Evolutionary conservation across 345 rosid genomes (phyloP).

Genomic region (sweet orange (Citrus sinensis)): DNA sequence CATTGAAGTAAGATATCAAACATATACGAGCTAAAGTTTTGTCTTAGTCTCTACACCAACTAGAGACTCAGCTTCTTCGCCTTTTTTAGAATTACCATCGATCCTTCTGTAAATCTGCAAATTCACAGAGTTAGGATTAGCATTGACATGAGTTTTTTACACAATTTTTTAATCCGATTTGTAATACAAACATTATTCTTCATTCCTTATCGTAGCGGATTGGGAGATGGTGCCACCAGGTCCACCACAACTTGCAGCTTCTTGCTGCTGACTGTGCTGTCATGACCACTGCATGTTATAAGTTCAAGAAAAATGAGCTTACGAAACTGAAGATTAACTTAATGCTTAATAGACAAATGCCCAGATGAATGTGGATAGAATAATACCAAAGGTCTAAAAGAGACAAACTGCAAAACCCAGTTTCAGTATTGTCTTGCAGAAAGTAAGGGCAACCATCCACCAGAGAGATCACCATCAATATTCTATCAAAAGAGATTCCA

Average conservation of each 20-base stretch:
- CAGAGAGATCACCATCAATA: not conserved
- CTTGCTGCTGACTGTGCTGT: conserved; percentile 12
- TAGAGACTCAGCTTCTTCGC: conserved; percentile 10
- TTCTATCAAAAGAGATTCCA: not conserved
- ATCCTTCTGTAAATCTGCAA: conserved; percentile 16
- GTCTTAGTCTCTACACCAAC: not conserved
- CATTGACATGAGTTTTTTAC: not conserved
- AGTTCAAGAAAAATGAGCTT: not conserved
- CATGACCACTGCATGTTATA: conserved; percentile 20
- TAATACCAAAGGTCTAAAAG: not conserved
- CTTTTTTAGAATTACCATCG: conserved; percentile 2
- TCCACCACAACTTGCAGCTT: conserved; percentile 19
- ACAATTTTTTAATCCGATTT: not conserved
- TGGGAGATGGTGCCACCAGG: not conserved
- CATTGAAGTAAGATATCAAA: not conserved
- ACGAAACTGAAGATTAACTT: not conserved
- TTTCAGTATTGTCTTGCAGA: not conserved
- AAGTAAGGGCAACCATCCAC: not conserved
- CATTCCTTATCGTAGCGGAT: not conserved
- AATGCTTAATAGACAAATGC: not conserved
- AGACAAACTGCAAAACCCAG: not conserved
- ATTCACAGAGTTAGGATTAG: conserved; percentile 5
- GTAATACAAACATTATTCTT: not conserved
- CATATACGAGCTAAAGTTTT: not conserved
- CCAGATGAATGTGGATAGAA: not conserved